Base-by-base conservation (phyloP, 495 filamentous ascomycete genomes). In the Xylaria grammica region DNA sequence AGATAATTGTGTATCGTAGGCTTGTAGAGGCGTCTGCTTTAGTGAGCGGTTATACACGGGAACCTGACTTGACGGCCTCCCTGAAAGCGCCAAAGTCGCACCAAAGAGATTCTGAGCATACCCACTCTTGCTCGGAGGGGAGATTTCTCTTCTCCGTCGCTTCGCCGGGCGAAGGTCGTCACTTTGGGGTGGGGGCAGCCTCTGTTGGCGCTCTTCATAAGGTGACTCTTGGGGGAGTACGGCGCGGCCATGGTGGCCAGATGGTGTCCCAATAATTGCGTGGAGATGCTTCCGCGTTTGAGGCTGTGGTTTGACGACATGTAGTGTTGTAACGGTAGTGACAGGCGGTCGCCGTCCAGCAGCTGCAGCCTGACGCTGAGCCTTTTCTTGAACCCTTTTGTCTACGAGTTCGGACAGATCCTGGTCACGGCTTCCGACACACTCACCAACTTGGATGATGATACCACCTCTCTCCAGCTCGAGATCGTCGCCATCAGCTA, bases 401-500 rank as follows among this genome's bases (percentile, higher is more conserved):
- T 90, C 87, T 24, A 92, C 77, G 19, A 97, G 71, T 42, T 85
- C 84, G 0, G 89, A 88, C 15, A 97, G 69, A 72, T 97, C 92
- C 45, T 93, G 90, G 67, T 94, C 84, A 1, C 82, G 86, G 11
- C 79, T 85, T n/a, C 87, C 90, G 17, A 90, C 81, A 34, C 80
- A 83, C 68, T 96, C 93, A 48, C 83, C 83, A 9, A 97, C 91
- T 72, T 97, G 87, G 34, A 97, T 88, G 55, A 96, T 78, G 10
- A 89, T 83, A 0, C 82, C 84, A 9, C 87, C 88, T 65, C 88
- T 87, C 49, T 97, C 92, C 63, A 97, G 80, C 62, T 88, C 82
- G 26, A 97, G 69, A 69, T 97, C 93, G 67, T 96, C 92, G 17
- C 93, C 93, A 24, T 86, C 82, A 64, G 88, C 89, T 30, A 89